Evolutionary conservation across 1,284 basidiomycete species (phyloP).

Genomic region (Naganishia sp.): DNA sequence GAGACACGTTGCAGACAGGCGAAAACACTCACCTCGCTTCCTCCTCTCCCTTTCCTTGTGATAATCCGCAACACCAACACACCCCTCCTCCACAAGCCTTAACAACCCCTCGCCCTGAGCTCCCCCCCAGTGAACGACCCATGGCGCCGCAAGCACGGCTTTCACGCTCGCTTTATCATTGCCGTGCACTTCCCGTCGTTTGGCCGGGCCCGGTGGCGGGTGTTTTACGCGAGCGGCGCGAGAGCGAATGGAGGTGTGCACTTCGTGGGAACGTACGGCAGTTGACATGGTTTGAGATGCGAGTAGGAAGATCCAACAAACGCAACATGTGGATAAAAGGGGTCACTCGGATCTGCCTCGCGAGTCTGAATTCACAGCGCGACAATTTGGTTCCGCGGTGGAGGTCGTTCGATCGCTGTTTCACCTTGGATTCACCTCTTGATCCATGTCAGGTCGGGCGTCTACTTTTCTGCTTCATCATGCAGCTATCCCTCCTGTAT

Average conservation of each 20-base stretch:
- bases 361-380: too few species aligned
- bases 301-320: neutral
- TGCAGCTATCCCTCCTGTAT: too few species aligned
- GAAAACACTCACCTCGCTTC: conserved; percentile 1
- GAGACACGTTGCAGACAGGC: too few species aligned
- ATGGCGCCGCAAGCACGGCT: conserved; percentile 30
- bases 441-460: neutral
- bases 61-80: neutral
- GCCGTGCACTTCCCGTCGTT: neutral
- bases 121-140: conserved; percentile 26
- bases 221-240: conserved; percentile 21
- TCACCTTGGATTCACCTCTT: conserved; percentile 2
- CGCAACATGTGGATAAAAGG: neutral
- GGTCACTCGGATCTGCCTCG: neutral
- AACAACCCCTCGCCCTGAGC: neutral
- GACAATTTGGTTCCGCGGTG: neutral
- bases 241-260: conserved; percentile 32
- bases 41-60: conserved; percentile 9
- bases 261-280: conserved; percentile 26
- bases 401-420: neutral
- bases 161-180: conserved; percentile 23
- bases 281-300: neutral
- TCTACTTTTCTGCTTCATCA: neutral
- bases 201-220: neutral
- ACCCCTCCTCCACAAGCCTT: neutral